A percentile compares a stretch with the other conserved stretches of the same genome.
These are phyloP conservation scores for Gossypium stocksii DNA, from an alignment of 345 rosid species.

Conservation along the genomic window DNA sequence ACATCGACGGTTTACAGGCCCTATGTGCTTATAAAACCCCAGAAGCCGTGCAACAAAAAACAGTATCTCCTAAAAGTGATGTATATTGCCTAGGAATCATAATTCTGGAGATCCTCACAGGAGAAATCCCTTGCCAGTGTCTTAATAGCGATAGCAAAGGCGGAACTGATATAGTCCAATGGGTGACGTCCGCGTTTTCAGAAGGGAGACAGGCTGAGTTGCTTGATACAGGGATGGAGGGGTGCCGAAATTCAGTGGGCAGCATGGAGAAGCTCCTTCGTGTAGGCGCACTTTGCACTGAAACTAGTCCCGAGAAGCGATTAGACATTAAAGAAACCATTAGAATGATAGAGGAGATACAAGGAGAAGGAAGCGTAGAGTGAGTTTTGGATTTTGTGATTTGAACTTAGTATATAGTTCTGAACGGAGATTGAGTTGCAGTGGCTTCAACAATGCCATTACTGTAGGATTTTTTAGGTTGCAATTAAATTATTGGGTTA, in stretches of 20 bases:
- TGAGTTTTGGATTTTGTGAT: background rate
- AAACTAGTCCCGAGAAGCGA: constrained; percentile 42
- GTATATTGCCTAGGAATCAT: constrained; percentile 70
- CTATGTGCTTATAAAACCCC: constrained; percentile 63
- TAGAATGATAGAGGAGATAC: constrained; percentile 37
- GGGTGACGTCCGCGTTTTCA: constrained; percentile 45
- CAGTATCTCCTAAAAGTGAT: constrained; percentile 56
- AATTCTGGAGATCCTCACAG: constrained; percentile 66
- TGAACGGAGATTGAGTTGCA: background rate
- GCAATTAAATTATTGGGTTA: no score
- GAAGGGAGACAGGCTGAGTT: constrained; percentile 47
- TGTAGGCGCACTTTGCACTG: constrained; percentile 53
- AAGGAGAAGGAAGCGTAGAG: constrained; percentile 18
- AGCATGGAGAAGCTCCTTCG: constrained; percentile 50
- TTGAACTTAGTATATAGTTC: constrained; percentile 1
- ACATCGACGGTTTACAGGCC: constrained; percentile 24
- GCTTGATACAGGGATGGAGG: constrained; percentile 58
- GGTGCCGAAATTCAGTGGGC: constrained; percentile 15
- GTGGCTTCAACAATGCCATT: no score
- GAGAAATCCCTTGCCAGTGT: constrained; percentile 62
- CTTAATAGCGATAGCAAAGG: constrained; percentile 37
- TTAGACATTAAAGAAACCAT: constrained; percentile 52
- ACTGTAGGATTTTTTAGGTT: no score
- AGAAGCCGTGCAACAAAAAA: constrained; percentile 37
- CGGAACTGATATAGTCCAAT: constrained; percentile 49